Conservation (phyloP, 805 yeast species). For the Kodamaea restingae region DNA sequence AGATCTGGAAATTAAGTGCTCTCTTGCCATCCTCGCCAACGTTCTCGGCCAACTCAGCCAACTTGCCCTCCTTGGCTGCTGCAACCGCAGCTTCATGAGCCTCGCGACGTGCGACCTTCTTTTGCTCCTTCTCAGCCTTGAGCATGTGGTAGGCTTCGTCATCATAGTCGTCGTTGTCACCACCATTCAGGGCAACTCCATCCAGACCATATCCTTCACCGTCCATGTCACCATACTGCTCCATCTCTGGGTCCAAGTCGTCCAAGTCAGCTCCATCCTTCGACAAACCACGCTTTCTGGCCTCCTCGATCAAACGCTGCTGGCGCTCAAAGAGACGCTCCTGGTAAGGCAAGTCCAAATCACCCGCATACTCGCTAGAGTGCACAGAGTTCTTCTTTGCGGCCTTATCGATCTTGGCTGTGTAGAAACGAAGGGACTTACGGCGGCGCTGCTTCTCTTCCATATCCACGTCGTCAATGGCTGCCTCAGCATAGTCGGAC, state of each 20-base stretch:
- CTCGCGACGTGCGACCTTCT: constrained; percentile 50
- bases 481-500: constrained; percentile 66
- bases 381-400: constrained; percentile 56
- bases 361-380: constrained; percentile 65
- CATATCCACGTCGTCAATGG: constrained; percentile 68
- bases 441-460: constrained; percentile 82
- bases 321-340: constrained; percentile 90
- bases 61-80: constrained; percentile 82
- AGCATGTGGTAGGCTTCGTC: constrained; percentile 51
- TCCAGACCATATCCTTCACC: no score
- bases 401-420: constrained; percentile 91
- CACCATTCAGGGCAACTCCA: constrained; percentile 44
- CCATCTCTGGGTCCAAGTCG: constrained; percentile 33
- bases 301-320: constrained; percentile 81
- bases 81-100: constrained; percentile 68
- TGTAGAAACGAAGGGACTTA: constrained; percentile 86
- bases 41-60: constrained; percentile 65
- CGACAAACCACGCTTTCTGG: constrained; percentile 70
- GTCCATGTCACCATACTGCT: neutral
- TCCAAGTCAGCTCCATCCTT: constrained; percentile 46
- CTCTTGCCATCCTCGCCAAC: constrained; percentile 83
- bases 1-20: constrained; percentile 89
- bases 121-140: constrained; percentile 43
- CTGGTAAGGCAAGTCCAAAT: constrained; percentile 84
- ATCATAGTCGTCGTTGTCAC: neutral